These are phyloP conservation scores for Chlorella sp. DNA, from an alignment of 139 green algal species.

Conservation along the genomic window DNA sequence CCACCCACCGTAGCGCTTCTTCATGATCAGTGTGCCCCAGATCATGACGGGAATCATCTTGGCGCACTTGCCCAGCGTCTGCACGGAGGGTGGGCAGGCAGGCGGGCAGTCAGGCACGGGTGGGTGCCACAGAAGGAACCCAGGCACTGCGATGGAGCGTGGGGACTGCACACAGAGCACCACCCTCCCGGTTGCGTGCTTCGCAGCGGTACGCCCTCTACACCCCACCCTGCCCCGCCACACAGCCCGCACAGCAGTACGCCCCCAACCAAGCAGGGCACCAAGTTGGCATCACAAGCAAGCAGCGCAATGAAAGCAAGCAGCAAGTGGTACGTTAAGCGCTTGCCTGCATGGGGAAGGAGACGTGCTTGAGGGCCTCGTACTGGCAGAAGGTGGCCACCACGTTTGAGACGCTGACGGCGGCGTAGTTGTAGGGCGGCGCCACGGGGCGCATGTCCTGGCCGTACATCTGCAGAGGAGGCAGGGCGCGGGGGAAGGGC, in stretches of 20 bases:
- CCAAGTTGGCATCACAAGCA: not conserved
- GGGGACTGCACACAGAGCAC: not conserved
- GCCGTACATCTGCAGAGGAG: conserved; percentile 31
- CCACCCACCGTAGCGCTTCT: conserved; percentile 80
- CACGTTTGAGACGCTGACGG: conserved; percentile 91
- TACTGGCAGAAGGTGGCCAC: conserved; percentile 98
- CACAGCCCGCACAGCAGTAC: not conserved
- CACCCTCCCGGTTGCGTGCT: not conserved
- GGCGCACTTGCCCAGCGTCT: conserved; percentile 95
- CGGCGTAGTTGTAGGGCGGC: conserved; percentile 75
- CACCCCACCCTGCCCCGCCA: not conserved
- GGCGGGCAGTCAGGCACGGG: not conserved
- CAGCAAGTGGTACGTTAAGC: not conserved
- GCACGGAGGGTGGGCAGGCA: conserved; percentile 11
- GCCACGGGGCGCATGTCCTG: conserved; percentile 61
- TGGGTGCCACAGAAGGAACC: not conserved
- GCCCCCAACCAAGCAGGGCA: too few species aligned
- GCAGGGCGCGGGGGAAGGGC: not conserved
- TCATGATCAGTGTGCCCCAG: conserved; percentile 92
- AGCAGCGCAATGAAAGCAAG: not conserved
- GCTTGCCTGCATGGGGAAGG: conserved; percentile 81
- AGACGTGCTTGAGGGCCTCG: conserved; percentile 97
- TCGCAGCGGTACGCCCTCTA: too few species aligned
- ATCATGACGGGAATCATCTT: conserved; percentile 99
- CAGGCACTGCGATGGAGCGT: not conserved